Evolutionary conservation across 257 asterid genomes (phyloP), one percentile per base, ranked within the genome.

Genomic region (Solanum chilense): DNA sequence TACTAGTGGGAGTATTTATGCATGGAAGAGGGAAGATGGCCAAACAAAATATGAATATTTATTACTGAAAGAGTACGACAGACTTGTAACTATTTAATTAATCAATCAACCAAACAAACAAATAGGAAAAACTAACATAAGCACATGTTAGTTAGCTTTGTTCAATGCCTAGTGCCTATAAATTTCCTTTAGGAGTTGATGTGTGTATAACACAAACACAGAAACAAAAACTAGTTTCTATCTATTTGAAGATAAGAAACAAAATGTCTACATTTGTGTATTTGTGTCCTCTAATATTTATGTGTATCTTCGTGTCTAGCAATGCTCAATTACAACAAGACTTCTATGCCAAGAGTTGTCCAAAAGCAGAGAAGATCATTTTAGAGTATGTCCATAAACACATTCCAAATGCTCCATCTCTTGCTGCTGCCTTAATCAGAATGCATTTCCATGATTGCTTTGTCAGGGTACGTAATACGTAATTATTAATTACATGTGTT

Each of bases 361-460:
- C 85, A 14, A 83, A 83, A 25, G 92, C 88, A 15, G 92, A 90
- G 31, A 85, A 71, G 5, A 68, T 73, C 4, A 90, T 90, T 5
- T 33, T 69, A 21, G 60, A 68, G 7, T 84, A 64, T n/a, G 87
- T 87, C 21, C n/a, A 16, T 5, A 20, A 66, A 11, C 73, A 56
- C 68, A 87, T 89, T 42, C 10, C 6, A 3, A 85, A 41, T 18
- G 88, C 89, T 2, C 91, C 86, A 14, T 80, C 89, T 15, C 81
- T 90, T 23, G 66, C 90, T 47, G 87, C 92, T 74, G 91, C 92
- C 80, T 78, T 90, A 10, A 81, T 90, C 5, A 88, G 90, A 23
- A 82, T 90, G 88, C 92, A 89, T 11, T 90, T 89, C 35, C 90
- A 90, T 16, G 92, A 90, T 58, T 90, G 92, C 47, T 90, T 90